A percentile compares a stretch with the other conserved stretches of the same genome.
phyloP scores from a whole-genome alignment of 2,329 filamentous ascomycete genomes.

The Fusarium cicatricum region DNA sequence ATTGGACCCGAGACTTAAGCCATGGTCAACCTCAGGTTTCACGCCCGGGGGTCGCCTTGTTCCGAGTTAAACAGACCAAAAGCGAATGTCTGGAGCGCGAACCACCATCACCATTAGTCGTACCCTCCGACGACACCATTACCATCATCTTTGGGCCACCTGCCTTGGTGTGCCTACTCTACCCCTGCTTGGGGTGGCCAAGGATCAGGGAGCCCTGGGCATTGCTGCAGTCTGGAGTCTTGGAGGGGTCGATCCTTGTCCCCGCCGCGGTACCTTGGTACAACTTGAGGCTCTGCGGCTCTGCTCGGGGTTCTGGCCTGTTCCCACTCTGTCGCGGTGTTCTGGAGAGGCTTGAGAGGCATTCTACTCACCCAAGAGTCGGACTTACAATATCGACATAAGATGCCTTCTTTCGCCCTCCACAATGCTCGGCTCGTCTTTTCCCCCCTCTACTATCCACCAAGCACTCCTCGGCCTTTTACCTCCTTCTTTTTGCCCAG shows the following conservation, averaged over 20 bases:
- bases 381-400: conserved; percentile 19
- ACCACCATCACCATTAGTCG: no score
- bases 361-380: conserved; percentile 9
- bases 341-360: neutral
- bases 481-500: neutral
- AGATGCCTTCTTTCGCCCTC: conserved; percentile 26
- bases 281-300: conserved; percentile 19
- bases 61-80: no score
- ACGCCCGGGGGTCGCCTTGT: no score
- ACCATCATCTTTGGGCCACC: no score
- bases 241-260: no score
- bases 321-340: conserved; percentile 5
- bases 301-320: conserved; percentile 16
- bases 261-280: neutral
- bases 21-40: no score
- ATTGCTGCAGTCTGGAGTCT: no score
- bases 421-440: conserved; percentile 6
- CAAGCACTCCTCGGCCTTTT: neutral
- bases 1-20: no score
- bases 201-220: neutral
- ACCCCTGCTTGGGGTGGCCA: no score
- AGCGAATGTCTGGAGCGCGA: no score
- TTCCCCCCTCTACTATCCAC: neutral
- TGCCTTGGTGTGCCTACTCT: no score
- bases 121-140: no score